Conservation (phyloP, 495 filamentous ascomycete genomes). For the Lasiosphaeria hispida region DNA sequence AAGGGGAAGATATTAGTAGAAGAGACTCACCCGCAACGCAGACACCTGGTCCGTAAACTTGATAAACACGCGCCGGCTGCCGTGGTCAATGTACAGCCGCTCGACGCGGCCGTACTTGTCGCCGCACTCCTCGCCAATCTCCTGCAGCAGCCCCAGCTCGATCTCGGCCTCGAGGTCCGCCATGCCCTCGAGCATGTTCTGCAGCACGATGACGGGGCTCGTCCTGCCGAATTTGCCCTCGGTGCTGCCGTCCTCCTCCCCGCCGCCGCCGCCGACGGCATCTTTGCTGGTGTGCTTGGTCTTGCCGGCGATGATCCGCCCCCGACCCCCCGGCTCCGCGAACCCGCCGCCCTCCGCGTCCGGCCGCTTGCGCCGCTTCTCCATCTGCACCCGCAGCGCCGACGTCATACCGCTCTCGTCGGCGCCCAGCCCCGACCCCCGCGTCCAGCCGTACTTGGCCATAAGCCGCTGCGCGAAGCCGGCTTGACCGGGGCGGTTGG, state of each 20-base stretch:
- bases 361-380: conserved; percentile 74
- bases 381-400: conserved; percentile 75
- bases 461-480: conserved; percentile 82
- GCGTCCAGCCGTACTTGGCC: conserved; percentile 88
- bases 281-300: conserved; percentile 1
- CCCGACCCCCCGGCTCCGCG: conserved; percentile 63
- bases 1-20: neutral
- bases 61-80: conserved; percentile 70
- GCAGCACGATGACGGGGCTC: conserved; percentile 75
- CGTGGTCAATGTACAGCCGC: conserved; percentile 67
- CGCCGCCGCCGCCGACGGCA: conserved; percentile 17
- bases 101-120: conserved; percentile 89
- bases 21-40: conserved; percentile 68
- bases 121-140: conserved; percentile 90
- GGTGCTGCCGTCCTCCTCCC: conserved; percentile 43
- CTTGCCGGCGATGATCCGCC: conserved; percentile 76
- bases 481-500: conserved; percentile 72
- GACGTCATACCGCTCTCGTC: conserved; percentile 75
- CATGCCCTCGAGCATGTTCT: conserved; percentile 80
- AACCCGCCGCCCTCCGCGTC: conserved; percentile 80
- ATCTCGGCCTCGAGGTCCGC: conserved; percentile 61
- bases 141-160: conserved; percentile 75
- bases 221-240: conserved; percentile 66
- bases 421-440: conserved; percentile 83
- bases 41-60: conserved; percentile 80